Evolutionary conservation across 2,329 filamentous ascomycete genomes (phyloP).

Genomic region (Colletotrichum ledebouriae): DNA sequence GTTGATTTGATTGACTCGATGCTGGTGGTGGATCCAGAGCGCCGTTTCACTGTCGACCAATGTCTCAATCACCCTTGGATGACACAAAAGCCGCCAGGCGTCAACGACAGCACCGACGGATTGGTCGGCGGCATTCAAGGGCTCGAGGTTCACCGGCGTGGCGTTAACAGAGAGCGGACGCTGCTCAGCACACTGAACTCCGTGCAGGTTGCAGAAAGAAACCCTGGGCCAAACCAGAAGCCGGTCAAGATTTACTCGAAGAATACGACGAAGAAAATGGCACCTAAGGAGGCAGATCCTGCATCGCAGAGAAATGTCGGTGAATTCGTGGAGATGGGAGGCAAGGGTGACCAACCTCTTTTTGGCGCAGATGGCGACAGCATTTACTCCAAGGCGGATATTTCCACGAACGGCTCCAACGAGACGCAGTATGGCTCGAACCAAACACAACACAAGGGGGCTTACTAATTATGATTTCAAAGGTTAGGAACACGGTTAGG

Average conservation of each 20-base stretch:
- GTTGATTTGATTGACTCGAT: slow-evolving; percentile 95
- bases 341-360: slow-evolving; percentile 84
- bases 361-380: slow-evolving; percentile 74
- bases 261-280: slow-evolving; percentile 63
- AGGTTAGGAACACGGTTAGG: slow-evolving; percentile 22
- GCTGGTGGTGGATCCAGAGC: slow-evolving; percentile 88
- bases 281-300: slow-evolving; percentile 73
- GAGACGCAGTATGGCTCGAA: slow-evolving; percentile 45
- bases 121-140: slow-evolving; percentile 87
- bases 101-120: slow-evolving; percentile 91
- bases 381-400: slow-evolving; percentile 61
- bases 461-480: slow-evolving; percentile 1
- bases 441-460: slow-evolving; percentile 41
- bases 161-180: slow-evolving; percentile 85
- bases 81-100: slow-evolving; percentile 69
- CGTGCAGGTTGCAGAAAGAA: slow-evolving; percentile 69
- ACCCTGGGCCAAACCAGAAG: slow-evolving; percentile 55
- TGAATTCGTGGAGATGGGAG: slow-evolving; percentile 88
- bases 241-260: slow-evolving; percentile 82
- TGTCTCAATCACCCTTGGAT: slow-evolving; percentile 95
- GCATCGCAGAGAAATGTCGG: slow-evolving; percentile 74
- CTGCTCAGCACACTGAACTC: slow-evolving; percentile 86
- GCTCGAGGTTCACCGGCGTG: slow-evolving; percentile 87
- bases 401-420: slow-evolving; percentile 46
- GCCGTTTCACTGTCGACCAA: slow-evolving; percentile 88